Percentiles rank a stretch among this genome's conserved stretches.
These are phyloP conservation scores for Podosphaera fusca DNA, from an alignment of 2,329 filamentous ascomycete genomes.

Conservation along the genomic window DNA sequence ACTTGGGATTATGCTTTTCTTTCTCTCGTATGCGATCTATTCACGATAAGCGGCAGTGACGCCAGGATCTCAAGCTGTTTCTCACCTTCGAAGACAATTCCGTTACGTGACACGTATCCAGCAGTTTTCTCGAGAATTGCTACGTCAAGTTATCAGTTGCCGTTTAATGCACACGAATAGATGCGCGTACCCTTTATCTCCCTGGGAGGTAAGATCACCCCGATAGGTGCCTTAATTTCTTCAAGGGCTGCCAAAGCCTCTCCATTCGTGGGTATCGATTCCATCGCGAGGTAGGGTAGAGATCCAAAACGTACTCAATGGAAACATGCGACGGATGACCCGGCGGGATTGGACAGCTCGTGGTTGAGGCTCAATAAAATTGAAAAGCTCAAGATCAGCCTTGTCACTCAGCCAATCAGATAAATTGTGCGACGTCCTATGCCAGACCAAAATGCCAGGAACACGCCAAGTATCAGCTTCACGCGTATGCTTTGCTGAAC, in stretches of 20 bases:
- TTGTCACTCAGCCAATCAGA: neutral
- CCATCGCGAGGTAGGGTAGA: slow-evolving; percentile 9
- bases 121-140: slow-evolving; percentile 80
- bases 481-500: too few species aligned
- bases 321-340: neutral
- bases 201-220: slow-evolving; percentile 62
- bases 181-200: slow-evolving; percentile 42
- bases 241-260: slow-evolving; percentile 32
- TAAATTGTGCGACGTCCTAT: neutral
- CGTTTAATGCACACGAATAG: slow-evolving; percentile 14
- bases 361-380: neutral
- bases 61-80: neutral
- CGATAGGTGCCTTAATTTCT: slow-evolving; percentile 54
- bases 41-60: neutral
- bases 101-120: slow-evolving; percentile 58
- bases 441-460: neutral
- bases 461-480: too few species aligned
- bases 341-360: neutral
- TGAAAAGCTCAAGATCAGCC: neutral
- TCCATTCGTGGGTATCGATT: slow-evolving; percentile 22
- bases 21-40: slow-evolving; percentile 64
- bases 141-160: slow-evolving; percentile 13
- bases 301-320: neutral
- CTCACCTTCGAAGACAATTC: slow-evolving; percentile 34
- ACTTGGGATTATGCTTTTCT: slow-evolving; percentile 66